Evolutionary conservation across 164 flowering plant species (phyloP), one percentile per base, ranked within the genome.

Genomic region (Santalum album): DNA sequence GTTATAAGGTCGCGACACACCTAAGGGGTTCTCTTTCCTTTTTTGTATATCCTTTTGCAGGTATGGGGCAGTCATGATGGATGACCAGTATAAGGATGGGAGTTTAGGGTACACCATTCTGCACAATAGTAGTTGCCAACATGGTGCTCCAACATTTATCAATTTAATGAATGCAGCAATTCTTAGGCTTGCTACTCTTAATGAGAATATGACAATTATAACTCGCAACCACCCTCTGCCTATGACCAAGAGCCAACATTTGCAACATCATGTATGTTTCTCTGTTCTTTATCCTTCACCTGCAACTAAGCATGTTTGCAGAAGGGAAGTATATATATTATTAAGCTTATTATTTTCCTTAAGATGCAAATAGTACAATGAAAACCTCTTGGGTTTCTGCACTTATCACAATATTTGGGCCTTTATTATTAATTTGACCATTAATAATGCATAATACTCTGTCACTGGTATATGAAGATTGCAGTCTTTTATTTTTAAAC

Each of bases 51-150:
- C 34, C 26, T 34, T 59, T 7, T 64, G 56, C 71, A 91, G 99
- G 81, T 92, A 92, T 76, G 99, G 99, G 23, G 97, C 99, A 24
- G 57, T 92, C 65, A 70, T 92, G 49, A 82, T 92, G 95, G 99
- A 92, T 78, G 80, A 83, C 63, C 80, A 71, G 58, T 52, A 74
- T 73, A 76, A 59, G 44, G 90, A 89, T 80, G 97, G 97, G 53
- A 83, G 92, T 67, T 51, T 92, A 59, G 97, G 96, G 22, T 92
- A 87, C 61, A 87, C 97, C 35, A 79, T 89, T 40, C 80, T 92
- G 34, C 96, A 92, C 73, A 92, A 92, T 64, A 66, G 88, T 74
- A 64, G 97, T 50, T 89, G 96, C 65, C 97, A 89, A 72, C 99
- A 92, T 79, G 82, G 84, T 44, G 99, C 83, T 56, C 99, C 99